A percentile compares a stretch with the other conserved stretches of the same genome.
Evolutionary conservation across 805 yeast species (phyloP).

Genomic region (Yarrowia sp.): DNA sequence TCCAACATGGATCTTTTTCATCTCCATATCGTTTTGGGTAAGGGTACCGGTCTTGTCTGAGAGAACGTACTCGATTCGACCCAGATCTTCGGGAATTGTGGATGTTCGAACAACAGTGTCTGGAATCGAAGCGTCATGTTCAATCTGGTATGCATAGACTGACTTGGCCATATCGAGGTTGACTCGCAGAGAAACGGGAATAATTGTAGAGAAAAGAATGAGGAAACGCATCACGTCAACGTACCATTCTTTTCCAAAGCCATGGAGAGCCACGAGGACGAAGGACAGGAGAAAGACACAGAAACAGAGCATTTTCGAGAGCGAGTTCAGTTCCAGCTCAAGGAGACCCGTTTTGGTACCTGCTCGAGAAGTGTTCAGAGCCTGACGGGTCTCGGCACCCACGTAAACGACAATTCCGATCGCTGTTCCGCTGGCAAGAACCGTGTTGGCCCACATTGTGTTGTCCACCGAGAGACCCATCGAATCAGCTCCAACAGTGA

Average conservation of each 20-base stretch:
- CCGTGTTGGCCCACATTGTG: conserved; percentile 98
- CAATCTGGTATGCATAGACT: conserved; percentile 94
- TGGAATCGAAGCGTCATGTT: conserved; percentile 80
- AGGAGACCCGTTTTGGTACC: conserved; percentile 89
- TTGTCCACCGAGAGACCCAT: conserved; percentile 77
- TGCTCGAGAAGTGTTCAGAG: conserved; percentile 86
- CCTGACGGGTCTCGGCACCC: conserved; percentile 92
- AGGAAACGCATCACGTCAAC: conserved; percentile 88
- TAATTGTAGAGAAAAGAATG: conserved; percentile 91
- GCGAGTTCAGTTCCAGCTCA: conserved; percentile 86
- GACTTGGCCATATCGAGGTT: conserved; percentile 94
- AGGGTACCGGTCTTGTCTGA: conserved; percentile 97
- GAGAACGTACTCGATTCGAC: conserved; percentile 89
- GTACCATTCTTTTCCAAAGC: conserved; percentile 78
- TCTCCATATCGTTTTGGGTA: conserved; percentile 97
- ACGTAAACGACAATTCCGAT: conserved; percentile 89
- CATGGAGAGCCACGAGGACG: conserved; percentile 79
- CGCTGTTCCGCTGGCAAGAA: conserved; percentile 91
- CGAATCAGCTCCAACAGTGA: conserved; percentile 63
- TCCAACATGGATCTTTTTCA: conserved; percentile 91
- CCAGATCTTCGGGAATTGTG: conserved; percentile 97
- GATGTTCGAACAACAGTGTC: conserved; percentile 95
- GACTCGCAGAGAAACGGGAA: conserved; percentile 94
- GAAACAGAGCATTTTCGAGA: conserved; percentile 86
- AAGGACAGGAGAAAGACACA: conserved; percentile 83